These are phyloP conservation scores for Ceratocystis alfenasii DNA, from an alignment of 2,329 filamentous ascomycete species.

Conservation along the genomic window DNA sequence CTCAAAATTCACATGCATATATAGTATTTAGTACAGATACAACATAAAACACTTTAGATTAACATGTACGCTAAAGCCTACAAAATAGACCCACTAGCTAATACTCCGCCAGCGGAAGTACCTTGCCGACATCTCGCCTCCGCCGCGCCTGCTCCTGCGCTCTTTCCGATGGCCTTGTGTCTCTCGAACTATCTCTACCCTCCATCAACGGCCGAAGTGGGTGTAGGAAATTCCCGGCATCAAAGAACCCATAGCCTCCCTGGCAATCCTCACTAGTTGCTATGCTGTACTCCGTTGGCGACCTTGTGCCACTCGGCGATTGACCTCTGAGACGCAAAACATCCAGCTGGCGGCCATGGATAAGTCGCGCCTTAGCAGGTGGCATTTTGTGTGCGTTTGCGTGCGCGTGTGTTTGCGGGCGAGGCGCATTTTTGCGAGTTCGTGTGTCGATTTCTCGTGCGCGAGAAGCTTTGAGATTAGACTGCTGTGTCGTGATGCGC, in stretches of 20 bases:
- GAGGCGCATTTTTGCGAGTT: not conserved
- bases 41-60: too few species aligned
- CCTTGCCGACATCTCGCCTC: slow-evolving; percentile 61
- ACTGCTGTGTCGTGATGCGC: slow-evolving; percentile 48
- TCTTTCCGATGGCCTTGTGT: slow-evolving; percentile 45
- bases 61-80: not conserved
- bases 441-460: slow-evolving; percentile 41
- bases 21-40: too few species aligned
- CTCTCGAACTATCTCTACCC: slow-evolving; percentile 45
- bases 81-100: slow-evolving; percentile 29
- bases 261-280: slow-evolving; percentile 74
- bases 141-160: slow-evolving; percentile 45
- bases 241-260: slow-evolving; percentile 92
- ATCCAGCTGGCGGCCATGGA: slow-evolving; percentile 37
- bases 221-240: slow-evolving; percentile 86
- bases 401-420: not conserved
- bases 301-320: slow-evolving; percentile 40
- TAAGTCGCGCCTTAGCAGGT: slow-evolving; percentile 51
- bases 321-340: slow-evolving; percentile 36
- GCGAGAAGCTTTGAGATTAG: slow-evolving; percentile 34
- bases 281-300: slow-evolving; percentile 54
- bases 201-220: slow-evolving; percentile 48
- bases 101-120: slow-evolving; percentile 58
- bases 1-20: too few species aligned
- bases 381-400: not conserved